phyloP scores from a whole-genome alignment of 129 eudicot genomes.

The Tagetes erecta region DNA sequence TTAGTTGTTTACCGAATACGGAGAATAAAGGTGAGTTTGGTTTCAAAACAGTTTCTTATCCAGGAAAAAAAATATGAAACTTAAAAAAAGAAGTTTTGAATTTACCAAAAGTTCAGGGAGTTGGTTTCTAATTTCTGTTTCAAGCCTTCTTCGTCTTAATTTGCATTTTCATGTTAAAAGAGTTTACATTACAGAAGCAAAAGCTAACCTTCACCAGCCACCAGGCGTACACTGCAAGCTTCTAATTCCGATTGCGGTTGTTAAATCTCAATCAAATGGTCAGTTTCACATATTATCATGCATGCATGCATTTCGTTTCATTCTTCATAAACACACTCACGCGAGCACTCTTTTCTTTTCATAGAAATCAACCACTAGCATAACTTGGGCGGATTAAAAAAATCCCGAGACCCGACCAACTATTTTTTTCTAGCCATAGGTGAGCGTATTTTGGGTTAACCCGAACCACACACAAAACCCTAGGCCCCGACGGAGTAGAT shows the following conservation, averaged over 20 bases:
- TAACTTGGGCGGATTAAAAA: too few species aligned
- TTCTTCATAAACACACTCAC: background rate
- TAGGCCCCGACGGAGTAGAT: too few species aligned
- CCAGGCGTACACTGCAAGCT: background rate
- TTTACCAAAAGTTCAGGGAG: constrained; percentile 1
- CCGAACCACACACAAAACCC: too few species aligned
- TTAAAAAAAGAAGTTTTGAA: background rate
- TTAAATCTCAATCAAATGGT: constrained; percentile 13
- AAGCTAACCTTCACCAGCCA: background rate
- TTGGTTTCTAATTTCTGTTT: background rate
- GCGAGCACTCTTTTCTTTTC: background rate
- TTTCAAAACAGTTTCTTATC: background rate
- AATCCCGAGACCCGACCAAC: too few species aligned
- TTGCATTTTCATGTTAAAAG: background rate
- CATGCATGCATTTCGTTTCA: background rate
- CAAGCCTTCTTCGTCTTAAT: background rate
- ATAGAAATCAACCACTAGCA: background rate
- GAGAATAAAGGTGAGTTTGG: background rate
- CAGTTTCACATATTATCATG: background rate
- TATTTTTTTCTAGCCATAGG: too few species aligned
- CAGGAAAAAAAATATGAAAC: background rate
- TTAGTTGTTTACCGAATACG: background rate
- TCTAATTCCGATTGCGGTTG: background rate
- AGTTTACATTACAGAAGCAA: constrained; percentile 6
- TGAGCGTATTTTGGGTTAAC: too few species aligned